phyloP scores from a whole-genome alignment of 2,329 filamentous ascomycete species.

The Sporothrix sp. region DNA sequence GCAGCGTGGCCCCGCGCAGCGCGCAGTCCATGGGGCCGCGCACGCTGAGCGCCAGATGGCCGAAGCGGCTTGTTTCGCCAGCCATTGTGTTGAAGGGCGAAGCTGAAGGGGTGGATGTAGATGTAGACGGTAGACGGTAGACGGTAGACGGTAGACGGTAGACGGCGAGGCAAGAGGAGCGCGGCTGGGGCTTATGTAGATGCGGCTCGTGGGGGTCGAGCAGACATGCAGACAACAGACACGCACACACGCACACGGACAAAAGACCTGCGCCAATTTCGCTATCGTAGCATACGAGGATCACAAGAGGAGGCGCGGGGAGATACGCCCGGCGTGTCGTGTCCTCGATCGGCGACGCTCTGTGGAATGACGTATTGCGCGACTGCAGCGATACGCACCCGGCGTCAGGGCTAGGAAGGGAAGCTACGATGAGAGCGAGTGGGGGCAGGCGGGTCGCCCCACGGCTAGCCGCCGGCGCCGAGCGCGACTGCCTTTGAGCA shows the following conservation, averaged over 20 bases:
- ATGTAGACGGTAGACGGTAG: background rate
- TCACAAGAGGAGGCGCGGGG: background rate
- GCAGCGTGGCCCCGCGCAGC: slow-evolving; percentile 42
- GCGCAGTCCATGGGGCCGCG: slow-evolving; percentile 41
- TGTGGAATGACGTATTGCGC: background rate
- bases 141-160: background rate
- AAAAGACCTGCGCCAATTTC: too few relatives aligned
- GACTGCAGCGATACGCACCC: background rate
- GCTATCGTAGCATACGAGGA: too few relatives aligned
- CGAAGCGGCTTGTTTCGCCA: slow-evolving; percentile 26
- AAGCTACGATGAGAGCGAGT: too few relatives aligned
- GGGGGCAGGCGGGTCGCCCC: too few relatives aligned
- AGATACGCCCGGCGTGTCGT: background rate
- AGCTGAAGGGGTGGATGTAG: background rate
- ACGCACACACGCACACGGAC: too few relatives aligned
- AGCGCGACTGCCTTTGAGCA: too few relatives aligned
- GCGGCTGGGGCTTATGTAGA: too few relatives aligned
- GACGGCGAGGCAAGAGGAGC: too few relatives aligned
- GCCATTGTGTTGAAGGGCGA: slow-evolving; percentile 10
- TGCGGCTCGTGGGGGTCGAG: too few relatives aligned
- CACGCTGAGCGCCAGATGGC: slow-evolving; percentile 38
- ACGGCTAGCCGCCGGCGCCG: too few relatives aligned
- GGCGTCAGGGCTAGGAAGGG: background rate
- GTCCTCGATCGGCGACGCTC: too few relatives aligned
- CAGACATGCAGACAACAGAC: too few relatives aligned